A percentile compares a stretch with the other conserved stretches of the same genome.
phyloP scores from a whole-genome alignment of 2,329 filamentous ascomycete species.

The Penicillium brevicompactum region DNA sequence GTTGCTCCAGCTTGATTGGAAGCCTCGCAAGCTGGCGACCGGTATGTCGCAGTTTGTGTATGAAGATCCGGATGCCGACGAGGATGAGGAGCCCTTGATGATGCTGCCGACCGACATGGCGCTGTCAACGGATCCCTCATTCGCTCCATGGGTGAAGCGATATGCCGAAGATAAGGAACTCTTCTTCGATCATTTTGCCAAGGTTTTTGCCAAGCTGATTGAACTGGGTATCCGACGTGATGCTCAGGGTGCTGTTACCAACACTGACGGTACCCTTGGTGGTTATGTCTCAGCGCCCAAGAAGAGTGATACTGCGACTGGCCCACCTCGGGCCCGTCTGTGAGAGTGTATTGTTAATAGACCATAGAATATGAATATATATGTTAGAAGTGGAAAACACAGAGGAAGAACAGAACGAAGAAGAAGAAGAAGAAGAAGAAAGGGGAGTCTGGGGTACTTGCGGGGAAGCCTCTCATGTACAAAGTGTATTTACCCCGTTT shows the following conservation, averaged over 20 bases:
- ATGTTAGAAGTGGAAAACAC: neutral
- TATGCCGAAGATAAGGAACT: conserved; percentile 64
- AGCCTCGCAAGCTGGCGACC: conserved; percentile 54
- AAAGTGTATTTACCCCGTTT: neutral
- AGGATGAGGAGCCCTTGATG: conserved; percentile 60
- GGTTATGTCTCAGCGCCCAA: conserved; percentile 61
- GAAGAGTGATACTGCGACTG: conserved; percentile 49
- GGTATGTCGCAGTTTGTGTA: conserved; percentile 62
- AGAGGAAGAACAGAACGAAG: neutral
- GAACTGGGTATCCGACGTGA: conserved; percentile 64
- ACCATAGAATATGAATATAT: conserved; percentile 17
- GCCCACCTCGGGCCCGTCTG: conserved; percentile 31
- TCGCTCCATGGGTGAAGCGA: conserved; percentile 58
- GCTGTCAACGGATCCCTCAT: conserved; percentile 55
- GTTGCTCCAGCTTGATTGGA: conserved; percentile 56
- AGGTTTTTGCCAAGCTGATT: conserved; percentile 62
- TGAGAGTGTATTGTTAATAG: conserved; percentile 23
- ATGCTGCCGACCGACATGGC: conserved; percentile 68
- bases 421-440: neutral
- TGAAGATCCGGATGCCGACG: conserved; percentile 56
- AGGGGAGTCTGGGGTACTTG: conserved; percentile 19
- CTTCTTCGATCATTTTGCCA: conserved; percentile 63
- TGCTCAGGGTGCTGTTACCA: conserved; percentile 53
- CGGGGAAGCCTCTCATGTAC: conserved; percentile 4
- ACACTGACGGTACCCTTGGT: conserved; percentile 60